A percentile compares a stretch with the other conserved stretches of the same genome.
Conservation (phyloP, 192 early-diverging fungal species). For the Chytriomyces sp. region DNA sequence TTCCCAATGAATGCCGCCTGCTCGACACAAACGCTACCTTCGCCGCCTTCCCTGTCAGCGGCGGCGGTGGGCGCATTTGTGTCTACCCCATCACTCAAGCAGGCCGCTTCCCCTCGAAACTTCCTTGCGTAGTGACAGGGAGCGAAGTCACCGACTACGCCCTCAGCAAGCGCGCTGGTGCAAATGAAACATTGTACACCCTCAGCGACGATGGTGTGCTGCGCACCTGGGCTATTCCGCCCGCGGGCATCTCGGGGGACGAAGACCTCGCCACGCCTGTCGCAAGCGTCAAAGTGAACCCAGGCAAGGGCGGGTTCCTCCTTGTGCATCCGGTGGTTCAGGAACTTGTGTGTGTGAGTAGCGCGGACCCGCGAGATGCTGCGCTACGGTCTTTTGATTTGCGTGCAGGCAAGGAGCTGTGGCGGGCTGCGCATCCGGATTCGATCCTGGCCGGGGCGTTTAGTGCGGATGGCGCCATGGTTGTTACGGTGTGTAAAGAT, state of each 20-base stretch:
- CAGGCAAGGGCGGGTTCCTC: conserved; percentile 36
- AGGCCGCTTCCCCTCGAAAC: conserved; percentile 66
- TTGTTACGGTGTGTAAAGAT: conserved; percentile 69
- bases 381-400: conserved; percentile 61
- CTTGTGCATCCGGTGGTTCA: conserved; percentile 60
- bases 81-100: conserved; percentile 60
- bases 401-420: conserved; percentile 6
- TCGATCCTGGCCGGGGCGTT: conserved; percentile 36
- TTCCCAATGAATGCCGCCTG: conserved; percentile 56
- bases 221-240: conserved; percentile 56
- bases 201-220: conserved; percentile 69
- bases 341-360: conserved; percentile 63
- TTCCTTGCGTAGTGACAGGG: conserved; percentile 62
- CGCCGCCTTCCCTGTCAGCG: conserved; percentile 72
- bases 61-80: conserved; percentile 79
- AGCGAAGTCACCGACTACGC: conserved; percentile 68
- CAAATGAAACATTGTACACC: conserved; percentile 54
- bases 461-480: conserved; percentile 60
- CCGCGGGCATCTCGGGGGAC: not conserved
- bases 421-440: conserved; percentile 30
- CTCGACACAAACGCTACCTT: conserved; percentile 62
- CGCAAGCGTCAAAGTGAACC: conserved; percentile 1
- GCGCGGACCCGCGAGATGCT: conserved; percentile 55
- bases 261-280: conserved; percentile 53
- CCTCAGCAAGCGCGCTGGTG: conserved; percentile 71